These are phyloP conservation scores for Vicia faba DNA, from an alignment of 306 rosid genomes.

Conservation along the genomic window DNA sequence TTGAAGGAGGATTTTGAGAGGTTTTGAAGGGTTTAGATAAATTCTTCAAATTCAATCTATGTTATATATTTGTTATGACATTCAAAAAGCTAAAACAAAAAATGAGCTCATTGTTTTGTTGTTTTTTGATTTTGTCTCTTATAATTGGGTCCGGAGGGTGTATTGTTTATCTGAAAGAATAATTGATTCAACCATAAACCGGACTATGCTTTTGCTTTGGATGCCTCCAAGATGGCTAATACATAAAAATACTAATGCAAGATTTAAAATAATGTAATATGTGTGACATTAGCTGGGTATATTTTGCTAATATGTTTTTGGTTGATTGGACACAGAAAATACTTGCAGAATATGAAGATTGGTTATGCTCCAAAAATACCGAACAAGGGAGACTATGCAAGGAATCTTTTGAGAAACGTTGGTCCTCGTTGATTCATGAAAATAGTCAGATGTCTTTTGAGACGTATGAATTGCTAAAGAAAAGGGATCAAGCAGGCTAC, in stretches of 20 bases:
- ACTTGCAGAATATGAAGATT: conserved; percentile 65
- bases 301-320: conserved; percentile 32
- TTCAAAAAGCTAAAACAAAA: too few relatives aligned
- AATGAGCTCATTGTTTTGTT: too few relatives aligned
- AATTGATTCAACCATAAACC: conserved; percentile 7
- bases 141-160: too few relatives aligned
- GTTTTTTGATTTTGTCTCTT: too few relatives aligned
- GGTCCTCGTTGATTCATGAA: conserved; percentile 59
- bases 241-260: conserved; percentile 10
- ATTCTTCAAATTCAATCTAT: too few relatives aligned
- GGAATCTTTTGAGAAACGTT: conserved; percentile 64
- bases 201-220: conserved; percentile 28
- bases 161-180: conserved; percentile 26
- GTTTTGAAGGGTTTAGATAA: too few relatives aligned
- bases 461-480: conserved; percentile 53
- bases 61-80: too few relatives aligned
- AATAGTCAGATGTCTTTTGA: conserved; percentile 54
- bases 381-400: conserved; percentile 69
- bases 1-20: too few relatives aligned
- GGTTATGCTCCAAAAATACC: conserved; percentile 67
- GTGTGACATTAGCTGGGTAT: background rate
- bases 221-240: conserved; percentile 29
- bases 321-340: conserved; percentile 54
- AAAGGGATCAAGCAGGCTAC: conserved; percentile 61
- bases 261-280: conserved; percentile 14